Evolutionary conservation across 2,329 filamentous ascomycete species (phyloP).

Genomic region (Atkinsonella texensis): DNA sequence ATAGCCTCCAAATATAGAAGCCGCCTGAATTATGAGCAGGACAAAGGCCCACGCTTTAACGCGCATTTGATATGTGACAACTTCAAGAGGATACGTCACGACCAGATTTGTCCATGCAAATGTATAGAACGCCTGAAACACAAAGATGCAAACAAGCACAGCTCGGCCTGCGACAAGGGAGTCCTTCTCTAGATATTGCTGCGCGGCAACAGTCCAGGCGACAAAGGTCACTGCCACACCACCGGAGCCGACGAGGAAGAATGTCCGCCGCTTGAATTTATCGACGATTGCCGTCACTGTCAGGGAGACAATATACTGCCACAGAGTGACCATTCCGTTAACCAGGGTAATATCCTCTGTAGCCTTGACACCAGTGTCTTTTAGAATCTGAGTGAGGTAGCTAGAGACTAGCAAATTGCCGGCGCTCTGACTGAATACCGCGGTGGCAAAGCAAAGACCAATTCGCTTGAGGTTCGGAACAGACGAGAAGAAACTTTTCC

Average conservation of each 20-base stretch:
- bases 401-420: slow-evolving; percentile 31
- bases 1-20: slow-evolving; percentile 26
- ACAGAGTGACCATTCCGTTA: slow-evolving; percentile 29
- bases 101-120: slow-evolving; percentile 31
- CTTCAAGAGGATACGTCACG: slow-evolving; percentile 30
- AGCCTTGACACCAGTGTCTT: slow-evolving; percentile 24
- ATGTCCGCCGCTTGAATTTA: slow-evolving; percentile 23
- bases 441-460: slow-evolving; percentile 26
- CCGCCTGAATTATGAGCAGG: slow-evolving; percentile 25
- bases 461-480: slow-evolving; percentile 27
- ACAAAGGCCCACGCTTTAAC: slow-evolving; percentile 30
- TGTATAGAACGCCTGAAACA: slow-evolving; percentile 29
- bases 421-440: slow-evolving; percentile 28
- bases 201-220: slow-evolving; percentile 26
- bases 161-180: slow-evolving; percentile 20
- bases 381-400: slow-evolving; percentile 27
- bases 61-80: slow-evolving; percentile 29
- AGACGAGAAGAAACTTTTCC: slow-evolving; percentile 29
- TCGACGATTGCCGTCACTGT: slow-evolving; percentile 24
- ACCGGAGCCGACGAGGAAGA: slow-evolving; percentile 26
- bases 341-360: slow-evolving; percentile 28
- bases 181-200: slow-evolving; percentile 22
- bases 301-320: slow-evolving; percentile 30
- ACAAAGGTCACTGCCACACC: slow-evolving; percentile 27
- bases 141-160: slow-evolving; percentile 29